Evolutionary conservation across 495 filamentous ascomycete species (phyloP).

Genomic region (Tricharina praecox): DNA sequence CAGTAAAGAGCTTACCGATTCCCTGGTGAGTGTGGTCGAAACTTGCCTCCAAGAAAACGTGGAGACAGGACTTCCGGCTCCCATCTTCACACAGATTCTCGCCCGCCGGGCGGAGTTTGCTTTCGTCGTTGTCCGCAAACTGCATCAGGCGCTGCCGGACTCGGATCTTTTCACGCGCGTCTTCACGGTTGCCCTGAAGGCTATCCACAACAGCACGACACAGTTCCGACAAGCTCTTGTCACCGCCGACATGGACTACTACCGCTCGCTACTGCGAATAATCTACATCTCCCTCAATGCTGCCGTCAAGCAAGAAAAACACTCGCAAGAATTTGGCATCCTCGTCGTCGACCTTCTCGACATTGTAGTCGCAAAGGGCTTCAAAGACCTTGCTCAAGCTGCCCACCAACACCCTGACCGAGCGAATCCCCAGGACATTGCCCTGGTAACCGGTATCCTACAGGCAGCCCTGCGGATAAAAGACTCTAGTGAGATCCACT

Average conservation of each 20-base stretch:
- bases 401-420: slow-evolving; percentile 28
- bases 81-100: slow-evolving; percentile 21
- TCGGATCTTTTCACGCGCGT: slow-evolving; percentile 12
- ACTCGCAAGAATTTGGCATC: slow-evolving; percentile 17
- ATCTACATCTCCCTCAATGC: slow-evolving; percentile 55
- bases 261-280: slow-evolving; percentile 64
- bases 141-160: slow-evolving; percentile 17
- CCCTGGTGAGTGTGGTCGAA: slow-evolving; percentile 26
- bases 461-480: slow-evolving; percentile 64
- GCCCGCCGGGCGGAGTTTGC: slow-evolving; percentile 26
- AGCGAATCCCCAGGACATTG: slow-evolving; percentile 49
- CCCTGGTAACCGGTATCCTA: slow-evolving; percentile 73
- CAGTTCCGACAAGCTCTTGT: slow-evolving; percentile 28
- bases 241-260: slow-evolving; percentile 47
- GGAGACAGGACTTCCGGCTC: slow-evolving; percentile 19
- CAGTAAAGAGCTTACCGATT: slow-evolving; percentile 28
- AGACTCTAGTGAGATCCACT: slow-evolving; percentile 42
- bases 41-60: slow-evolving; percentile 22
- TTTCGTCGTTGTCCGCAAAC: slow-evolving; percentile 22
- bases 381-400: slow-evolving; percentile 52
- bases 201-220: slow-evolving; percentile 12
- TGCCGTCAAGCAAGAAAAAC: slow-evolving; percentile 11
- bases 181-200: slow-evolving; percentile 21
- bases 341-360: slow-evolving; percentile 41
- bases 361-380: slow-evolving; percentile 60